Evolutionary conservation across 352 stramenopile species (phyloP), one percentile per base, ranked within the genome.

Genomic region (Phytophthora hibernalis): DNA sequence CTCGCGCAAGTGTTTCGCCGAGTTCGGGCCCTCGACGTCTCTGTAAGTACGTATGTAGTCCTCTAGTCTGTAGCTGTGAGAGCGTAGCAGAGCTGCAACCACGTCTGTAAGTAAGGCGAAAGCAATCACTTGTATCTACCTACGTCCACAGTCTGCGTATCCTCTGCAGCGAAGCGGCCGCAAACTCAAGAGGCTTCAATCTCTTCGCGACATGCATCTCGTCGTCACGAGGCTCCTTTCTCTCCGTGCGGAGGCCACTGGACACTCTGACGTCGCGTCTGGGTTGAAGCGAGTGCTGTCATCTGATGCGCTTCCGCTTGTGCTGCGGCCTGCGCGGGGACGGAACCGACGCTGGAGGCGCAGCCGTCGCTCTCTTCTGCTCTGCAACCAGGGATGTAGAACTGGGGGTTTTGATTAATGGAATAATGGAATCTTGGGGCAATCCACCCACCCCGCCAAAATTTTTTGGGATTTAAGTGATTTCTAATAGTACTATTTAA

Each of bases 1-100:
- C 35, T 12, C 64, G 52, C 65, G 51, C 61, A 76, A 72, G 52
- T 65, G 57, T 61, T 76, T 77, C 28, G 15, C 45, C 26, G 76
- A 83, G 60, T 79, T 77, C 47, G 61, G 77, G 47, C 57, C 54
- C 20, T 59, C 73, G 40, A 54, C 31, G 31, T 72, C 52, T 49
- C 70, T 75, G 55, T 73, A 55, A 65, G 26, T 24, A 42, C 22
- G 22, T 24, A 42, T 18, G 22, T 72, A 31, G 26, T 31, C 26
- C 26, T 47, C 51, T 69, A 61, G 47, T 69, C 40, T 57, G 51
- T 64, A 60, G 58, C 56, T 61, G 35, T 37, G 18, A 49, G 61
- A 61, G 30, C 49, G 42, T n/a, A 59, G 40, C 58, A 54, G 42
- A 20, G 61, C 44, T 64, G 44, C 53, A 63, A 47, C 35, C 51